A percentile compares a stretch with the other conserved stretches of the same genome.
phyloP scores from a whole-genome alignment of 2,329 filamentous ascomycete species.

The Lecanicillium sp. region DNA sequence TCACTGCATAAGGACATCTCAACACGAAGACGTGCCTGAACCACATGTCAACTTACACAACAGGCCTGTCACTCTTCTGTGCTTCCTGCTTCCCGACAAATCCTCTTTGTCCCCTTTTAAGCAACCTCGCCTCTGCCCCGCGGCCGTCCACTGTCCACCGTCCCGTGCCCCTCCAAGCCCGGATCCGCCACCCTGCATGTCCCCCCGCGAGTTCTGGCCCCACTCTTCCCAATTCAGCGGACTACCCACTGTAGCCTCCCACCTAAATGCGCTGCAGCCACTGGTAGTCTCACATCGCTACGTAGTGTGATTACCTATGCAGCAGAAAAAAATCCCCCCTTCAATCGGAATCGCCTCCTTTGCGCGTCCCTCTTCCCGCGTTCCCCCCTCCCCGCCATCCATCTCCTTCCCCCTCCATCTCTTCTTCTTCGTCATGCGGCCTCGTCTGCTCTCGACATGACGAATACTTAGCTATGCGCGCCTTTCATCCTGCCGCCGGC shows the following conservation, averaged over 20 bases:
- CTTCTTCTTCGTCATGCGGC: constrained; percentile 21
- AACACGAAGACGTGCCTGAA: no score
- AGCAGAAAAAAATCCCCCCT: constrained; percentile 3
- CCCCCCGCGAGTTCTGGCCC: neutral
- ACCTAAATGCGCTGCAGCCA: neutral
- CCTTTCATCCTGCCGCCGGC: constrained; percentile 26
- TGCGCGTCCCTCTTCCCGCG: neutral
- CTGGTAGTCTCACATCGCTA: neutral
- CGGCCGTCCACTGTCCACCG: no score
- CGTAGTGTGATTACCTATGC: neutral
- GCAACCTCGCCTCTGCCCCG: no score
- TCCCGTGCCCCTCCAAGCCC: no score
- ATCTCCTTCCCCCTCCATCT: neutral
- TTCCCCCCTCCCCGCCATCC: neutral
- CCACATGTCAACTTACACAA: no score
- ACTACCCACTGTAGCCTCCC: neutral
- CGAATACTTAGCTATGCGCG: constrained; percentile 18
- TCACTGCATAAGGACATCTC: no score
- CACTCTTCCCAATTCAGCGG: neutral
- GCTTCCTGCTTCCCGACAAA: no score
- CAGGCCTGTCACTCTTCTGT: no score
- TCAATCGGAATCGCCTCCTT: neutral
- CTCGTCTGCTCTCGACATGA: constrained; percentile 15
- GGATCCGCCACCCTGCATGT: neutral
- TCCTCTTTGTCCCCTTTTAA: no score